These are phyloP conservation scores for Trichosanthes truncata DNA, from an alignment of 306 rosid genomes.

Conservation along the genomic window DNA sequence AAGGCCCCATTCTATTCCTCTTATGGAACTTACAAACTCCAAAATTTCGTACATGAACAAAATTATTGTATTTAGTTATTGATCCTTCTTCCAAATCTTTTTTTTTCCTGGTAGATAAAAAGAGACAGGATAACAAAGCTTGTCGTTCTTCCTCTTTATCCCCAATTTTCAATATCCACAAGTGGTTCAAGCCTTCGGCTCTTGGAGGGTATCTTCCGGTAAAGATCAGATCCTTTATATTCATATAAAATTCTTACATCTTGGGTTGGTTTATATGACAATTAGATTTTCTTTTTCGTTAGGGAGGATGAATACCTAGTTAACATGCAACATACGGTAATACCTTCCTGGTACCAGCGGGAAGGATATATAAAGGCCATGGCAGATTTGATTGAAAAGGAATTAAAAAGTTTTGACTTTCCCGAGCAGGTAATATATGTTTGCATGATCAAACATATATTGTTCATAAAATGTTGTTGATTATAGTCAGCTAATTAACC, in stretches of 20 bases:
- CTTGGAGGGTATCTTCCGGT: slow-evolving; percentile 95
- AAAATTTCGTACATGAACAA: neutral
- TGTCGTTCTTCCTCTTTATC: slow-evolving; percentile 99
- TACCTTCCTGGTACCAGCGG: slow-evolving; percentile 98
- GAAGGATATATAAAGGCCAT: slow-evolving; percentile 93
- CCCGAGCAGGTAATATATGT: slow-evolving; percentile 47
- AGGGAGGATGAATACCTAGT: slow-evolving; percentile 94
- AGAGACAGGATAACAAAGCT: slow-evolving; percentile 80
- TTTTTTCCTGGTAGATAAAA: slow-evolving; percentile 49
- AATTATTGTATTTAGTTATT: slow-evolving; percentile 13
- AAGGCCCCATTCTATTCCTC: neutral
- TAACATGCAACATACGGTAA: slow-evolving; percentile 97
- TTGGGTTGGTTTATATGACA: slow-evolving; percentile 10
- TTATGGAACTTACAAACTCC: neutral
- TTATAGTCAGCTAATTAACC: neutral
- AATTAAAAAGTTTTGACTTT: slow-evolving; percentile 42
- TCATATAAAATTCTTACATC: neutral
- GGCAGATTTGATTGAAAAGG: slow-evolving; percentile 90
- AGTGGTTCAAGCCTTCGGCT: slow-evolving; percentile 97
- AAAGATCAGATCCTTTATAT: slow-evolving; percentile 11
- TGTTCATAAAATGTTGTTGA: neutral
- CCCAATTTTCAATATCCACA: slow-evolving; percentile 96
- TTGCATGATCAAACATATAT: slow-evolving; percentile 8
- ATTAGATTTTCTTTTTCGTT: slow-evolving; percentile 17
- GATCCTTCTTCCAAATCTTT: slow-evolving; percentile 10